These are phyloP conservation scores for Ramaria rubella DNA, from an alignment of 768 basidiomycete species.

Conservation along the genomic window DNA sequence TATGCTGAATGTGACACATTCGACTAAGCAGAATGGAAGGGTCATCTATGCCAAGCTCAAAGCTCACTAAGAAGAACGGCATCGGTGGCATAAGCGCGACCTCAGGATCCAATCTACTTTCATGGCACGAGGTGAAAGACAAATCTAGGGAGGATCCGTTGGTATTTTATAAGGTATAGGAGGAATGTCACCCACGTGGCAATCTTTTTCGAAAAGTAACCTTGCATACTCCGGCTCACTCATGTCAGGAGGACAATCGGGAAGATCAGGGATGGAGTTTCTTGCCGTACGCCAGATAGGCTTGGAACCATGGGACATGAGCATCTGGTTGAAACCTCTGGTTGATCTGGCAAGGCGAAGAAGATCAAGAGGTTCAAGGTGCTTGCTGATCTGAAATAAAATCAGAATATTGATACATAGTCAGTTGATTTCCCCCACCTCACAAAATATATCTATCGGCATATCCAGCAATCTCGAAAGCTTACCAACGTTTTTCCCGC, in stretches of 20 bases:
- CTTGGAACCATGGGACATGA: slow-evolving; percentile 21
- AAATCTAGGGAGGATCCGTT: not conserved
- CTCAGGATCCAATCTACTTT: slow-evolving; percentile 5
- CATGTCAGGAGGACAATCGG: slow-evolving; percentile 25
- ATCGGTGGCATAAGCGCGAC: slow-evolving; percentile 3
- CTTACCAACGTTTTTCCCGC: slow-evolving; percentile 5
- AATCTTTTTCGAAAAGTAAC: slow-evolving; percentile 30
- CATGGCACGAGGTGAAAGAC: not conserved
- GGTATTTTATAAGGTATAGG: not conserved
- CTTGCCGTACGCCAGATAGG: slow-evolving; percentile 33
- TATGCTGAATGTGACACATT: not conserved
- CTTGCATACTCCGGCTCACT: slow-evolving; percentile 30
- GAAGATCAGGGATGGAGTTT: slow-evolving; percentile 19
- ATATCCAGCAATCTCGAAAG: slow-evolving; percentile 11
- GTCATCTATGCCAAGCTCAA: not conserved
- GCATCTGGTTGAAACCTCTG: slow-evolving; percentile 29
- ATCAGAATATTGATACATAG: not conserved
- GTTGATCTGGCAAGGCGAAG: slow-evolving; percentile 34
- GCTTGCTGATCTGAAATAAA: slow-evolving; percentile 33
- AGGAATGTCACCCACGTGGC: slow-evolving; percentile 24
- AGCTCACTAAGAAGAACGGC: not conserved
- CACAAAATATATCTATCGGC: slow-evolving; percentile 25
- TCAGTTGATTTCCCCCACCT: slow-evolving; percentile 15
- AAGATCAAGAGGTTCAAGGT: slow-evolving; percentile 36
- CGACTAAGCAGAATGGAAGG: not conserved